Evolutionary conservation across 805 yeast species (phyloP), one percentile per base, ranked within the genome.

Genomic region (Kluyveromyces wickerhamii): DNA sequence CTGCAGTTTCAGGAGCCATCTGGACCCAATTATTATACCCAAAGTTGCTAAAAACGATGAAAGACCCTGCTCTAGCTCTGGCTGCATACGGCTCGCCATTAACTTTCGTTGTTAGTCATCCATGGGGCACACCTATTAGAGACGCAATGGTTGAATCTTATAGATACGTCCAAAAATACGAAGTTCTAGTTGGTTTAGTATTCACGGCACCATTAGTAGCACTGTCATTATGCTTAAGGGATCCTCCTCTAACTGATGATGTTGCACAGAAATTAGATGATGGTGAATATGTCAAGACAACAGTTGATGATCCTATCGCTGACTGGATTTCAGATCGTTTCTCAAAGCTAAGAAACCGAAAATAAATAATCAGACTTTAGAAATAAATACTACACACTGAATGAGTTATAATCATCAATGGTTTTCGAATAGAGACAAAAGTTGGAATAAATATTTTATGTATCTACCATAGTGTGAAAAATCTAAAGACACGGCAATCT

Each of bases 111-210:
- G 39, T 50, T 2, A 45, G 47, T 0, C 66, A 77, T 48, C 52
- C 74, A 2, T 76, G 83, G 82, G 86, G 77, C 2, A 63, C 83
- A 1, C 72, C 78, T 12, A 72, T 67, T 39, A 71, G 89, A 57
- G 51, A 49, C 2, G 78, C 72, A 3, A 65, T 77, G 33, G 79
- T 77, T 3, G 56, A 50, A 31, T 69, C 82, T 2, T 81, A 80
- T 53, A 69, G 68, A 38, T 60, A 74, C 38, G 67, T 76, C 32
- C 88, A 80, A 57, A 65, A 67, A 47, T 51, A 74, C 36, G 69
- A 78, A 52, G 67, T 77, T 37, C 61, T 72, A 35, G 69, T 71
- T 11, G 57, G 54, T 7, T 29, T 53, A 23, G 50, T 50, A 2
- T 51, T 53, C 34, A 38, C 45, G 29, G 57, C 38, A 9, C 57